Percentiles rank a stretch among this genome's conserved stretches.
phyloP scores from a whole-genome alignment of 1,139 yeast species.

The Sugiyamaella neomexicana region DNA sequence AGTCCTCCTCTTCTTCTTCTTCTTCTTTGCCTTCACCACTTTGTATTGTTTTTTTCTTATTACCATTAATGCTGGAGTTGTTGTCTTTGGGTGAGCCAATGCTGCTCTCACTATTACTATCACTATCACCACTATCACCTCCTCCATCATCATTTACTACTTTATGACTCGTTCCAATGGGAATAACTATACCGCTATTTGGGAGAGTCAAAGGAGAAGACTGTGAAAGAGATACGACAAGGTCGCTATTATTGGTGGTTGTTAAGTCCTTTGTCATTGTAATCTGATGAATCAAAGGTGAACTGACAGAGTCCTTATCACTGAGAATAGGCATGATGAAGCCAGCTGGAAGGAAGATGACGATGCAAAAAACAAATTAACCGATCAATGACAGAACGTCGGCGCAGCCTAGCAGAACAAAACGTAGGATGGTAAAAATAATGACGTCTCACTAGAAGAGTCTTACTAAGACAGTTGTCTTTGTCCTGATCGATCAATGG shows the following conservation, averaged over 20 bases:
- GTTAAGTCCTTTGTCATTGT: constrained; percentile 10
- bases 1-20: constrained; percentile 34
- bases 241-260: constrained; percentile 5
- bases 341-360: not conserved
- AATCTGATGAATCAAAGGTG: constrained; percentile 6
- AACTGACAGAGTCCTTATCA: constrained; percentile 5
- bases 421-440: too few relatives aligned
- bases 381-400: not conserved
- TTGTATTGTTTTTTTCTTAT: too few relatives aligned
- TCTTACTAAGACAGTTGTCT: too few relatives aligned
- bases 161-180: constrained; percentile 5
- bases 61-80: too few relatives aligned
- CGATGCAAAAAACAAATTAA: not conserved
- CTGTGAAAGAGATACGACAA: constrained; percentile 7
- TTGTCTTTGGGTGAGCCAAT: too few relatives aligned
- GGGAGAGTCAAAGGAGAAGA: constrained; percentile 2
- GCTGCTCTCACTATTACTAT: not conserved
- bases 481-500: too few relatives aligned
- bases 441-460: too few relatives aligned
- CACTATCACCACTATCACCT: not conserved
- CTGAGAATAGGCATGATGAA: constrained; percentile 7
- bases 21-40: not conserved
- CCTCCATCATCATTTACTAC: constrained; percentile 4
- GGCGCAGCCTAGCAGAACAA: not conserved
- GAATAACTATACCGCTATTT: constrained; percentile 6